Percentiles rank a stretch among this genome's conserved stretches.
Evolutionary conservation across 2,329 filamentous ascomycete genomes (phyloP).

Genomic region (Neoarthrinium moseri): DNA sequence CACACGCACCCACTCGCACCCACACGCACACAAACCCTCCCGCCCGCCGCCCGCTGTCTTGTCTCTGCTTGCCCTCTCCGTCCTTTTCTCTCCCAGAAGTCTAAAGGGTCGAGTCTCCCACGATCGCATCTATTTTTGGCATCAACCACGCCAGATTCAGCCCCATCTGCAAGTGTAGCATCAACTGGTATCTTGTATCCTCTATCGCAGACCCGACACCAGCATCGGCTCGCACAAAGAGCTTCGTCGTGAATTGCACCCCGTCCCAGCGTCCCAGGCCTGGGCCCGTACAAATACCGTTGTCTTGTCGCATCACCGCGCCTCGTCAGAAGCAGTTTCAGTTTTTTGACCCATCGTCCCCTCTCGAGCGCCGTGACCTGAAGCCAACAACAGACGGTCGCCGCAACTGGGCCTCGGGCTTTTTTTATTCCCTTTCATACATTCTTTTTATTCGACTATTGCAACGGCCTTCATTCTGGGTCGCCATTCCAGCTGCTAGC

Average conservation of each 20-base stretch:
- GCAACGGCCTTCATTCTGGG: slow-evolving; percentile 5
- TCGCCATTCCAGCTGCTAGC: too few species aligned
- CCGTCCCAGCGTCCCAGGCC: too few species aligned
- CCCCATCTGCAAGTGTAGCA: slow-evolving; percentile 38
- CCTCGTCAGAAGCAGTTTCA: slow-evolving; percentile 18
- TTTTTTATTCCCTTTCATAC: neutral
- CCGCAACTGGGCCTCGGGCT: slow-evolving; percentile 1
- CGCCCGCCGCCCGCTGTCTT: slow-evolving; percentile 1
- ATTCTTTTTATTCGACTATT: neutral
- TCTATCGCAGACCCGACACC: slow-evolving; percentile 18
- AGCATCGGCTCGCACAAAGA: too few species aligned
- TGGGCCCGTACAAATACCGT: slow-evolving; percentile 9
- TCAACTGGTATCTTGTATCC: slow-evolving; percentile 7
- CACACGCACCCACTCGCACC: neutral
- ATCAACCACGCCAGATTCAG: slow-evolving; percentile 50
- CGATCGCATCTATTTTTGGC: slow-evolving; percentile 52
- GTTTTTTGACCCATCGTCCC: slow-evolving; percentile 16
- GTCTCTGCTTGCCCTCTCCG: neutral
- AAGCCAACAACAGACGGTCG: neutral
- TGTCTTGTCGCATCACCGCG: slow-evolving; percentile 4
- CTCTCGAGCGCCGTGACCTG: neutral
- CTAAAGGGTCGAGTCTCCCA: slow-evolving; percentile 33
- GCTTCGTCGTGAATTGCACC: too few species aligned
- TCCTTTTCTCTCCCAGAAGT: slow-evolving; percentile 17
- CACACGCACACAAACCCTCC: slow-evolving; percentile 10